These are phyloP conservation scores for Pythium aquatile DNA, from an alignment of 352 stramenopile species.

Conservation along the genomic window DNA sequence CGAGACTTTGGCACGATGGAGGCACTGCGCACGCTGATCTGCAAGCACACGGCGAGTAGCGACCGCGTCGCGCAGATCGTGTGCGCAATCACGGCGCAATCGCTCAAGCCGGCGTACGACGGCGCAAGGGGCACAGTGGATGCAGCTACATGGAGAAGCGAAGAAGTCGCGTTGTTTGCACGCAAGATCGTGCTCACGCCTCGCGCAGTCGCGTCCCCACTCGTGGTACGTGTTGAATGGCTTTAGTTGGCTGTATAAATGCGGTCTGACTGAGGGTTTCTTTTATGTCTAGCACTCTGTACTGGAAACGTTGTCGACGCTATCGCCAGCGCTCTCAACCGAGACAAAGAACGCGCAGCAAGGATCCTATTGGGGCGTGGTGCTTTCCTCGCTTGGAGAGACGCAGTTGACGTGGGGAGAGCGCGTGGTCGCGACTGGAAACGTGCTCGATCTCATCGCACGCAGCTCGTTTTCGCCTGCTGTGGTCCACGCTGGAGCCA, in stretches of 20 bases:
- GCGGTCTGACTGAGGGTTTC: background rate
- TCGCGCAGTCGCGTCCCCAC: conserved; percentile 9
- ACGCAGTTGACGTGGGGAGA: conserved; percentile 12
- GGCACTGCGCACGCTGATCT: conserved; percentile 14
- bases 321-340: background rate
- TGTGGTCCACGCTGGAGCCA: conserved; percentile 8
- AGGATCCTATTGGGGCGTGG: conserved; percentile 10
- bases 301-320: background rate
- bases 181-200: conserved; percentile 19
- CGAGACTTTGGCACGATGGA: conserved; percentile 21
- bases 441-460: conserved; percentile 23
- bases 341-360: background rate
- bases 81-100: conserved; percentile 3
- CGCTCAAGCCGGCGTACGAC: background rate
- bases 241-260: background rate
- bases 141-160: background rate
- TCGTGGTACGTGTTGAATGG: conserved; percentile 20
- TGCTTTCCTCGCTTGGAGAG: conserved; percentile 3
- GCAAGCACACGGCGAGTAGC: too few relatives aligned
- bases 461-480: conserved; percentile 7
- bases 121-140: background rate
- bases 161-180: conserved; percentile 10
- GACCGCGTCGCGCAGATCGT: conserved; percentile 22
- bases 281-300: conserved; percentile 2
- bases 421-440: conserved; percentile 17